Conservation (phyloP, 257 asterid species). For the Solanum bulbocastanum region DNA sequence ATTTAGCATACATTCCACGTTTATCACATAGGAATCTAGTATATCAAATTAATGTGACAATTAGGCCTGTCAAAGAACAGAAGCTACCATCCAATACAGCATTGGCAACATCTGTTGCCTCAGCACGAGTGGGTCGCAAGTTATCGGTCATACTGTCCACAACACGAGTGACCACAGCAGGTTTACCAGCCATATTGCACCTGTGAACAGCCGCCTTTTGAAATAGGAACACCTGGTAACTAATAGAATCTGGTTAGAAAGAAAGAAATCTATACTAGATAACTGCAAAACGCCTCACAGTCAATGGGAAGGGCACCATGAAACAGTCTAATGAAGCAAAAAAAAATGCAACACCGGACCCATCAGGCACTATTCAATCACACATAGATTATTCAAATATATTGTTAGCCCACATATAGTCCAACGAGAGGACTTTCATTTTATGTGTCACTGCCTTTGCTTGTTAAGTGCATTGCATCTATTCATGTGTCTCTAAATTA, state of each 20-base stretch:
- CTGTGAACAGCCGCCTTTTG: conserved; percentile 82
- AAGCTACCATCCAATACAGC: conserved; percentile 80
- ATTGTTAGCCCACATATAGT: not conserved
- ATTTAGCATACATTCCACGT: not conserved
- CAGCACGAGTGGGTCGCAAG: conserved; percentile 94
- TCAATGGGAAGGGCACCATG: not conserved
- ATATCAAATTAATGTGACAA: not conserved
- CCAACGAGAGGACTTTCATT: not conserved
- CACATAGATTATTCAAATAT: not conserved
- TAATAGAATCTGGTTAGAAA: not conserved
- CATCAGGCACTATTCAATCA: not conserved
- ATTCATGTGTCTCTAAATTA: not conserved
- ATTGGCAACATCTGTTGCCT: conserved; percentile 95
- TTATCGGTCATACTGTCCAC: conserved; percentile 94
- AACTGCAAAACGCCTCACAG: not conserved
- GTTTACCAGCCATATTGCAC: conserved; percentile 96
- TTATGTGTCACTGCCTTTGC: not conserved
- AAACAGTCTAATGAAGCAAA: not conserved
- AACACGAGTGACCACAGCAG: conserved; percentile 90
- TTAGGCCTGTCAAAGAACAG: not conserved
- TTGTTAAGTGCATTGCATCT: not conserved
- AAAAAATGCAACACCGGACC: not conserved
- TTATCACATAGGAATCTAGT: not conserved
- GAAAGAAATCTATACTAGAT: not conserved
- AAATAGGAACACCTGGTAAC: conserved; percentile 74